These are phyloP conservation scores for Colletotrichum lentis DNA, from an alignment of 2,329 filamentous ascomycete species.

Conservation along the genomic window DNA sequence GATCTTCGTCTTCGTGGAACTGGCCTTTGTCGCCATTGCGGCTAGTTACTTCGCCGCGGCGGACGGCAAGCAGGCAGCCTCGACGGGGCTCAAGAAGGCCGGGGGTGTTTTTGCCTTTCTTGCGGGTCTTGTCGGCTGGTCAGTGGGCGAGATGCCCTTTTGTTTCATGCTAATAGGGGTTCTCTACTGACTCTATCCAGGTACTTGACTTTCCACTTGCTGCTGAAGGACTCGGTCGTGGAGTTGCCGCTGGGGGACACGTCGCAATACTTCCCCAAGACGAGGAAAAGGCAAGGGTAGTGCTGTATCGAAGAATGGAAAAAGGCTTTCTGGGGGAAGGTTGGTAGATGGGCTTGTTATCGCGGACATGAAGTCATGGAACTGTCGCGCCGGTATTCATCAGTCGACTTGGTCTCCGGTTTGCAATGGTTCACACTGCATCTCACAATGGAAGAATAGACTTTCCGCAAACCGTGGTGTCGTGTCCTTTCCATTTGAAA, in stretches of 20 bases:
- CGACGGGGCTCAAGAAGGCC: conserved; percentile 39
- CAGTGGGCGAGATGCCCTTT: conserved; percentile 2
- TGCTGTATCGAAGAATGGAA: background rate
- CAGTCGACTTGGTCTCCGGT: no score
- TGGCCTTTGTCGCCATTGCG: conserved; percentile 40
- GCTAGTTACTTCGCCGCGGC: conserved; percentile 43
- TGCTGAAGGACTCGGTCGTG: conserved; percentile 41
- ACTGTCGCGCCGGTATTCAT: no score
- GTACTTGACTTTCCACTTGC: conserved; percentile 42
- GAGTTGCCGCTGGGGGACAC: conserved; percentile 43
- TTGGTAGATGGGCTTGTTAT: background rate
- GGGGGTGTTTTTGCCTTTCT: conserved; percentile 43
- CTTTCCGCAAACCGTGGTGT: no score
- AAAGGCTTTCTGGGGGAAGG: background rate
- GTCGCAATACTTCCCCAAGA: conserved; percentile 41
- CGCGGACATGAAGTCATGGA: background rate
- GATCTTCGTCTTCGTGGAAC: conserved; percentile 41
- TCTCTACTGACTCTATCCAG: conserved; percentile 17
- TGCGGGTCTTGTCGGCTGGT: conserved; percentile 43
- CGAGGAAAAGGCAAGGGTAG: conserved; percentile 19
- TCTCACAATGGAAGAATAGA: no score
- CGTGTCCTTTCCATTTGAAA: no score
- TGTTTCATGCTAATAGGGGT: no score
- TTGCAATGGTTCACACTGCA: no score
- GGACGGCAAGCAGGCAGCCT: conserved; percentile 38